Conservation (phyloP, 1,284 basidiomycete genomes). For the Leccinum pachyderme region DNA sequence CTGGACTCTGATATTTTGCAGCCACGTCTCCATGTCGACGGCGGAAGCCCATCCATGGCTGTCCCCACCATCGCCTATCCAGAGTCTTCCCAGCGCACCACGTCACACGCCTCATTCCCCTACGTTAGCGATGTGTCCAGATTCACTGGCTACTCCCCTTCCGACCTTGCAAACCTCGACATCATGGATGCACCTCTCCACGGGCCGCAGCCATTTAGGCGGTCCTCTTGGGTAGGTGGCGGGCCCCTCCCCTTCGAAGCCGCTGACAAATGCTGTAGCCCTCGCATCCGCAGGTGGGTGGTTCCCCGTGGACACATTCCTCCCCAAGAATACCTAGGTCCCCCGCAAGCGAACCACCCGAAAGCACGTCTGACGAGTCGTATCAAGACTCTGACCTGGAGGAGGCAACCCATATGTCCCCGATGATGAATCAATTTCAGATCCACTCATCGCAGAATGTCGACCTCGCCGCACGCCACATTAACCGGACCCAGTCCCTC, state of each 20-base stretch:
- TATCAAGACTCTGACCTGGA: constrained; percentile 33
- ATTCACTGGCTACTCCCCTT: constrained; percentile 9
- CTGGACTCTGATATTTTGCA: constrained; percentile 31
- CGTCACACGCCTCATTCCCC: constrained; percentile 21
- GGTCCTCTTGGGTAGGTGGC: constrained; percentile 27
- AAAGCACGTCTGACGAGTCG: constrained; percentile 35
- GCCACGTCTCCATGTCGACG: constrained; percentile 11
- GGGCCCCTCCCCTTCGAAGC: background rate
- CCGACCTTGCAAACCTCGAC: constrained; percentile 14
- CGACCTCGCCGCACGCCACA: constrained; percentile 6
- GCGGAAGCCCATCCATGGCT: constrained; percentile 1
- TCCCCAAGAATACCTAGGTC: constrained; percentile 20
- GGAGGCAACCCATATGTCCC: constrained; percentile 30
- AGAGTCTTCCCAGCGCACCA: constrained; percentile 34
- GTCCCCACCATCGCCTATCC: constrained; percentile 23
- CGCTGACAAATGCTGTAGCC: constrained; percentile 25
- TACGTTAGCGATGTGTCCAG: constrained; percentile 17
- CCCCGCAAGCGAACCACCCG: constrained; percentile 33
- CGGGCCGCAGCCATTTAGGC: constrained; percentile 19
- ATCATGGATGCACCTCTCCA: constrained; percentile 14
- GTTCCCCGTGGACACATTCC: constrained; percentile 17
- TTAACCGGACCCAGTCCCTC: constrained; percentile 15
- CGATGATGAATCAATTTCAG: constrained; percentile 35
- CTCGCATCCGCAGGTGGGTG: constrained; percentile 16
- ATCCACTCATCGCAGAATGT: constrained; percentile 19